phyloP scores from a whole-genome alignment of 2,329 filamentous ascomycete species.

The Penicillium hesseltinei region DNA sequence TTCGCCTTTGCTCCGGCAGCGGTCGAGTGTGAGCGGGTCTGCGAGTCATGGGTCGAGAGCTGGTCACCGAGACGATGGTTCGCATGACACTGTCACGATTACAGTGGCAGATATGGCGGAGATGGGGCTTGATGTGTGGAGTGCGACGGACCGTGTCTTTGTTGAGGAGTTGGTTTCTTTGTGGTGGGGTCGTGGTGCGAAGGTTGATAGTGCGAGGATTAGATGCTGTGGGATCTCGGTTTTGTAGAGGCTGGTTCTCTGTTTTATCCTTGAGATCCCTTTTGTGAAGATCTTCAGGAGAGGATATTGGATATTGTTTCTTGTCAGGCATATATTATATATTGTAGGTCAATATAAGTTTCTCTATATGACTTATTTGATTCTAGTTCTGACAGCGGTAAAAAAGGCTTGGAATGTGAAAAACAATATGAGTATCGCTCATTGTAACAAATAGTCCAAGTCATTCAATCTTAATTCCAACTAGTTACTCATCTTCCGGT shows the following conservation, averaged over 20 bases:
- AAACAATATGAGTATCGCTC: too few relatives aligned
- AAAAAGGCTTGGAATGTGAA: too few relatives aligned
- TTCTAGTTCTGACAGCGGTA: too few relatives aligned
- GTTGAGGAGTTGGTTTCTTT: conserved; percentile 46
- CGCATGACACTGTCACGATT: conserved; percentile 36
- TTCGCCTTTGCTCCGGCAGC: conserved; percentile 27
- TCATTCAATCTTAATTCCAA: too few relatives aligned
- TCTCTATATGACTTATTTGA: not conserved
- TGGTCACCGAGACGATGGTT: not conserved
- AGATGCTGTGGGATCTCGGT: conserved; percentile 50
- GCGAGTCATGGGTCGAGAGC: not conserved
- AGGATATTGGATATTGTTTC: not conserved
- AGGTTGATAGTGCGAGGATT: conserved; percentile 45
- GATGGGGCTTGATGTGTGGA: conserved; percentile 53
- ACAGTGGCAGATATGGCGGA: conserved; percentile 46
- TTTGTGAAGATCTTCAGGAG: not conserved
- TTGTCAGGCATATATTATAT: not conserved
- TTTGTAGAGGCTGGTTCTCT: conserved; percentile 28
- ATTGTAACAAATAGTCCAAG: too few relatives aligned
- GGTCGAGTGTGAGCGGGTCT: conserved; percentile 10
- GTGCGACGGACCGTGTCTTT: conserved; percentile 46
- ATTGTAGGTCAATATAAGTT: conserved; percentile 1
- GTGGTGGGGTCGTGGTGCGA: conserved; percentile 47
- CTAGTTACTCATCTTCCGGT: too few relatives aligned
- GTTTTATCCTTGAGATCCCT: not conserved